phyloP scores from a whole-genome alignment of 169 alveolate genomes.

The Plasmodium falciparum region DNA sequence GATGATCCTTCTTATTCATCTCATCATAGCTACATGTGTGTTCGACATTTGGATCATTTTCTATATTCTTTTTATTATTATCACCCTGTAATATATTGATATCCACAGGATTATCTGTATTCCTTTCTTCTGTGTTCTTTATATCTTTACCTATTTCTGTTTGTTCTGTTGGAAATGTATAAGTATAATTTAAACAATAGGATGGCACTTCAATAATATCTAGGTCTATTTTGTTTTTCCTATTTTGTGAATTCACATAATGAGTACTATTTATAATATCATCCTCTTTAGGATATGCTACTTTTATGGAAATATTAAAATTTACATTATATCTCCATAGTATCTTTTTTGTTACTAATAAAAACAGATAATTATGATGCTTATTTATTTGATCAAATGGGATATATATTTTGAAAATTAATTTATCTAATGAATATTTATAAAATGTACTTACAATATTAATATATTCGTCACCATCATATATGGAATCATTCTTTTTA shows the following conservation, averaged over 20 bases:
- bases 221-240: conserved; percentile 6
- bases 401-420: conserved; percentile 27
- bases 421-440: conserved; percentile 34
- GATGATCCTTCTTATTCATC: no score
- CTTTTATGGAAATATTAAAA: conserved; percentile 17
- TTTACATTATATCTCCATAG: neutral
- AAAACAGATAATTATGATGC: conserved; percentile 28
- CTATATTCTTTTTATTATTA: neutral
- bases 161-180: neutral
- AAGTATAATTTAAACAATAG: conserved; percentile 17
- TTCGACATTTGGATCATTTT: no score
- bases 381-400: neutral
- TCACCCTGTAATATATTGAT: neutral
- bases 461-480: neutral
- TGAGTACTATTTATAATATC: no score
- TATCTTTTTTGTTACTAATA: conserved; percentile 33
- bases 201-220: conserved; percentile 30
- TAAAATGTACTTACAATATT: conserved; percentile 7
- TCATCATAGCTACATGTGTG: no score
- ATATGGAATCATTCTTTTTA: no score
- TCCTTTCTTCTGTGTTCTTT: neutral
- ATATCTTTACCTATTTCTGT: conserved; percentile 1
- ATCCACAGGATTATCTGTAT: neutral
- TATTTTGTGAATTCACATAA: neutral
- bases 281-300: conserved; percentile 3